A percentile compares a stretch with the other conserved stretches of the same genome.
These are phyloP conservation scores for Fusarium odoratissimum DNA, from an alignment of 2,329 filamentous ascomycete species.

Conservation along the genomic window DNA sequence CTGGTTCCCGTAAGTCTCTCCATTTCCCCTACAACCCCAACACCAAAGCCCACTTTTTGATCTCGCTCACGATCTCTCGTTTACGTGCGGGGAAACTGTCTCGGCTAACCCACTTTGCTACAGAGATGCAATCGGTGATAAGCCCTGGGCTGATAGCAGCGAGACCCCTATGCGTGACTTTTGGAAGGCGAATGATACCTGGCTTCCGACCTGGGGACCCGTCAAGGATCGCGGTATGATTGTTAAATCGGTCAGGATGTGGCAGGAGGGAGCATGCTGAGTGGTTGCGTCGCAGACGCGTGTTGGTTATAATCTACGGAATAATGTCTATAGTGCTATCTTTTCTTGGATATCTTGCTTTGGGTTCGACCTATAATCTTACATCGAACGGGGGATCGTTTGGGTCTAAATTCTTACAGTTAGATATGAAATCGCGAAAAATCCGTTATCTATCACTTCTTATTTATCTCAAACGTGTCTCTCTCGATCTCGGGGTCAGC, in stretches of 20 bases:
- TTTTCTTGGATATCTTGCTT: not conserved
- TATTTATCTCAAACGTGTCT: not conserved
- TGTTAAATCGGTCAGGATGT: constrained; percentile 59
- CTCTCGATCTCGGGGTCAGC: not conserved
- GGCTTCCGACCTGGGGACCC: constrained; percentile 54
- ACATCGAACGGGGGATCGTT: not conserved
- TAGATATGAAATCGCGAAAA: not conserved
- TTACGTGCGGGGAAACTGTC: not conserved
- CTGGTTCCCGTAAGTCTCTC: constrained; percentile 55
- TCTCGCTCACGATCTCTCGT: constrained; percentile 2
- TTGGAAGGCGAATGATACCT: constrained; percentile 52
- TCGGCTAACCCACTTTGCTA: constrained; percentile 20
- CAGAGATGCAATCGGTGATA: constrained; percentile 55
- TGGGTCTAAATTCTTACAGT: constrained; percentile 8
- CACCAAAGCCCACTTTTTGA: not conserved
- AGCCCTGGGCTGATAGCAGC: constrained; percentile 58
- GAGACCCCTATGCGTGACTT: constrained; percentile 55
- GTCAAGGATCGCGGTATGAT: constrained; percentile 53
- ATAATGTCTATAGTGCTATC: constrained; percentile 1
- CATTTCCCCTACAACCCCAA: not conserved
- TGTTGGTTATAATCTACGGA: not conserved
- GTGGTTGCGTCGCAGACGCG: not conserved
- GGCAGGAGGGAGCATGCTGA: constrained; percentile 51
- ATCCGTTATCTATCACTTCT: constrained; percentile 1
- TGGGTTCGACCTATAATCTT: not conserved